phyloP scores from a whole-genome alignment of 495 filamentous ascomycete species.

The Lentithecium fluviatile region DNA sequence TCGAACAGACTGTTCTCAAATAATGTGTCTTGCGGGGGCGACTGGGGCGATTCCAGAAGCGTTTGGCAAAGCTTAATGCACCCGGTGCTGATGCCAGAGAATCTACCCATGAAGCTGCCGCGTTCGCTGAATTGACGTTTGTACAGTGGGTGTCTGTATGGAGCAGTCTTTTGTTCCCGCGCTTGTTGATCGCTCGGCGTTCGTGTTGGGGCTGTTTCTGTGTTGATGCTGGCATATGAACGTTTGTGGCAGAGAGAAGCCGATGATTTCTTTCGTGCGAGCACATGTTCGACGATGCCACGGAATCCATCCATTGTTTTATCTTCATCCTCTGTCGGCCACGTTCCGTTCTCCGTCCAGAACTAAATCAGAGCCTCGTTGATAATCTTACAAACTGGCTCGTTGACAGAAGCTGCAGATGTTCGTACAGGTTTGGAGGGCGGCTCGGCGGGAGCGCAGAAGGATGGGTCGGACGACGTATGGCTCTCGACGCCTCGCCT shows the following conservation, averaged over 20 bases:
- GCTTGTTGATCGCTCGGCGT: slow-evolving; percentile 46
- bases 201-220: slow-evolving; percentile 33
- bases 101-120: slow-evolving; percentile 12
- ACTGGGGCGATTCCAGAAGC: slow-evolving; percentile 1
- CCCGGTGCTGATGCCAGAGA: neutral
- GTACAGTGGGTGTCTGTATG: slow-evolving; percentile 37
- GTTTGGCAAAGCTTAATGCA: neutral
- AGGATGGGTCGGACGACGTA: too few relatives aligned
- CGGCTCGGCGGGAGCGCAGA: too few relatives aligned
- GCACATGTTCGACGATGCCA: slow-evolving; percentile 1
- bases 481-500: too few relatives aligned
- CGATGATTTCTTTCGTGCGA: slow-evolving; percentile 9
- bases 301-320: slow-evolving; percentile 5
- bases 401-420: neutral
- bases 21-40: slow-evolving; percentile 2
- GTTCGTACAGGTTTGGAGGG: slow-evolving; percentile 1
- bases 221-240: slow-evolving; percentile 23
- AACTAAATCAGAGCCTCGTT: slow-evolving; percentile 3
- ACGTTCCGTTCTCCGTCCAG: slow-evolving; percentile 3
- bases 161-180: slow-evolving; percentile 43
- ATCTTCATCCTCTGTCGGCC: slow-evolving; percentile 15
- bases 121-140: neutral
- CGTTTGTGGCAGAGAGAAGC: slow-evolving; percentile 20
- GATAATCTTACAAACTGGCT: slow-evolving; percentile 6
- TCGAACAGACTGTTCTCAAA: slow-evolving; percentile 9